These are phyloP conservation scores for Pseudozyma hubeiensis DNA, from an alignment of 1,284 basidiomycete genomes.

Conservation along the genomic window DNA sequence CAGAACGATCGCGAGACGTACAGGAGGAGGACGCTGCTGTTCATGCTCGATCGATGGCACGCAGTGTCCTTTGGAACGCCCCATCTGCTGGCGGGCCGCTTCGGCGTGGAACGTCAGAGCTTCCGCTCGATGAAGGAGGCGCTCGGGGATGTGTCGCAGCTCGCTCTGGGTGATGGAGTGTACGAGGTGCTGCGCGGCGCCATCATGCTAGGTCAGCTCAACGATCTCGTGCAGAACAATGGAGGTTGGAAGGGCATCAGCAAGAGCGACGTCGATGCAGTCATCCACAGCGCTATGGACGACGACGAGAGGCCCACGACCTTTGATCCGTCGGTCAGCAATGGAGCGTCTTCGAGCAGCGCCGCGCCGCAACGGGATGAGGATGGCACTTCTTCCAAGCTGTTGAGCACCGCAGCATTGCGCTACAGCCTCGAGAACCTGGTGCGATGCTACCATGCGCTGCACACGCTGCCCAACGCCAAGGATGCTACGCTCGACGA, in stretches of 20 bases:
- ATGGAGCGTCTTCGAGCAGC: conserved; percentile 1
- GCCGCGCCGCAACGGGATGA: neutral
- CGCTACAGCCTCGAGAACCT: conserved; percentile 33
- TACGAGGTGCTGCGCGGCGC: conserved; percentile 47
- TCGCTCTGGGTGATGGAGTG: conserved; percentile 31
- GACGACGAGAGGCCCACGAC: conserved; percentile 17
- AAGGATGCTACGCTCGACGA: conserved; percentile 31
- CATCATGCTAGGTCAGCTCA: conserved; percentile 48
- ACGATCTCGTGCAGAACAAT: conserved; percentile 41
- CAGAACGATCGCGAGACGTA: conserved; percentile 36
- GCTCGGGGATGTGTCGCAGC: conserved; percentile 25
- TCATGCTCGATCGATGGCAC: conserved; percentile 58
- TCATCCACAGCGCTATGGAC: conserved; percentile 42
- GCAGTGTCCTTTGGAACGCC: conserved; percentile 45
- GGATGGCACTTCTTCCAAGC: neutral
- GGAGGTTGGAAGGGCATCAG: conserved; percentile 47
- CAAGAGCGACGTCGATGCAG: conserved; percentile 45
- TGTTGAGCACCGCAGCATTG: conserved; percentile 30
- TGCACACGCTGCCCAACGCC: conserved; percentile 40
- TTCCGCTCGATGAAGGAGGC: conserved; percentile 45
- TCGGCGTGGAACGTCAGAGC: conserved; percentile 42
- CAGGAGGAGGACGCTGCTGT: conserved; percentile 38
- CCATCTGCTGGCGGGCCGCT: conserved; percentile 37
- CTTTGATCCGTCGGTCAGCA: conserved; percentile 2
- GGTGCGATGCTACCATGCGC: conserved; percentile 39